Conservation (phyloP, 2,329 filamentous ascomycete genomes). For the Fusarium siculi region DNA sequence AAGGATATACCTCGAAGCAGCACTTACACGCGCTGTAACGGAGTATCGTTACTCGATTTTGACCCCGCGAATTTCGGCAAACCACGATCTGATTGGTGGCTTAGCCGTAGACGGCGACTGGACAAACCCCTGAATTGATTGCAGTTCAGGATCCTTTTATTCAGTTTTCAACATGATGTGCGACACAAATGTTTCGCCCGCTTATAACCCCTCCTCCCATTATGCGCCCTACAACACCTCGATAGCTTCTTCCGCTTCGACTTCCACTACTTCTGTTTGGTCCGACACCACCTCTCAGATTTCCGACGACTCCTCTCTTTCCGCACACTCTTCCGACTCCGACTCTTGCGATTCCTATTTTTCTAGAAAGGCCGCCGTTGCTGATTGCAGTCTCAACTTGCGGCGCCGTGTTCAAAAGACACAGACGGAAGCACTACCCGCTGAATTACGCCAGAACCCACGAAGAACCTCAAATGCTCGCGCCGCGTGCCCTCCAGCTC, state of each 20-base stretch:
- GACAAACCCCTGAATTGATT: conserved; percentile 53
- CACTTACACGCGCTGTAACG: conserved; percentile 53
- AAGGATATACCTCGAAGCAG: conserved; percentile 54
- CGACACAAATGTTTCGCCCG: conserved; percentile 63
- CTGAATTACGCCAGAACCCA: conserved; percentile 73
- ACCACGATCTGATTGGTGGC: conserved; percentile 60
- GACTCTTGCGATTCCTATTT: conserved; percentile 59
- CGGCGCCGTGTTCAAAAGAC: conserved; percentile 43
- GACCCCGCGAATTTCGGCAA: conserved; percentile 49
- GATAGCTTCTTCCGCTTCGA: conserved; percentile 79
- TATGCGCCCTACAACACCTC: conserved; percentile 75
- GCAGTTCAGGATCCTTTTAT: conserved; percentile 44
- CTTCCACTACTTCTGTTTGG: conserved; percentile 81
- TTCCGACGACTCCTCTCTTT: conserved; percentile 74
- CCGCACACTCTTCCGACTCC: conserved; percentile 68
- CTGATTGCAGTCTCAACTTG: conserved; percentile 39
- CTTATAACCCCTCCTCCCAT: conserved; percentile 57
- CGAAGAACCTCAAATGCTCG: conserved; percentile 66
- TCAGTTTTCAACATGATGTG: conserved; percentile 66
- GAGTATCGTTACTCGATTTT: conserved; percentile 53
- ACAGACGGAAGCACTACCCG: conserved; percentile 60
- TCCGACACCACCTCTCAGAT: conserved; percentile 77
- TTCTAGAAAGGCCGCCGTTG: conserved; percentile 39
- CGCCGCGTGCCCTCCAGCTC: conserved; percentile 74
- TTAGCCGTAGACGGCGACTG: conserved; percentile 66